Evolutionary conservation across 2,329 filamentous ascomycete genomes (phyloP), one percentile per base, ranked within the genome.

Genomic region (Gnomoniopsis smithogilvyi): DNA sequence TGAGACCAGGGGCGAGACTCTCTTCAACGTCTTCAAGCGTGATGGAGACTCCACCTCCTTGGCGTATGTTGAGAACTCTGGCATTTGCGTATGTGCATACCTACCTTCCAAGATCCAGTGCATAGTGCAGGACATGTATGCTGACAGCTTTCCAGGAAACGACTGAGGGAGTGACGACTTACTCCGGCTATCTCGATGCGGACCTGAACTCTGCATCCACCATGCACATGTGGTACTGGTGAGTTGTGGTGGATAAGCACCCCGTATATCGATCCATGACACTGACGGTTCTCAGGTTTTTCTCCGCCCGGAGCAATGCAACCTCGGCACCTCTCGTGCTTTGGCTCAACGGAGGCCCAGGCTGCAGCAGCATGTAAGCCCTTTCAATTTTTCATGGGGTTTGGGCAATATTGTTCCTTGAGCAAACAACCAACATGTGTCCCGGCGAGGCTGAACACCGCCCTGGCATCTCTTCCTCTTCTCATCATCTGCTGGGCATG

Each of bases 161-260:
- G 0, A 82, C 78, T 0, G 70, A 73, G 0, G 76, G 77, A 1
- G 79, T 81, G 2, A 80, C 78, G 33, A 77, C 78, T 60, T 79
- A 79, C 64, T 80, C 78, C 3, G 79, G 79, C 8, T 82, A 82
- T 70, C 52, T 85, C 60, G 73, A 73, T 2, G 76, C 80, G 14
- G 77, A 80, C 60, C 50, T 56, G 56, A 46, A 65, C 62, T 2
- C 62, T 24, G 60, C 43, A 68, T 63, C 70, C 67, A 22, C 69
- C 59, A 72, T 68, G 22, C 70, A 51, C 26, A 33, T 47, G n/a
- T 62, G 58, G 61, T 62, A 61, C 48, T 60, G 58, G 60, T 41
- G 12, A 41, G 36, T 48, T 30, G 33, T 43, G 34, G 48, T 61
- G 17, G 38, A 15, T 62, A 63, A 6, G 3, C 15, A 64, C 62